Evolutionary conservation across 768 basidiomycete species (phyloP).

Genomic region (Neoboletus magnificus): DNA sequence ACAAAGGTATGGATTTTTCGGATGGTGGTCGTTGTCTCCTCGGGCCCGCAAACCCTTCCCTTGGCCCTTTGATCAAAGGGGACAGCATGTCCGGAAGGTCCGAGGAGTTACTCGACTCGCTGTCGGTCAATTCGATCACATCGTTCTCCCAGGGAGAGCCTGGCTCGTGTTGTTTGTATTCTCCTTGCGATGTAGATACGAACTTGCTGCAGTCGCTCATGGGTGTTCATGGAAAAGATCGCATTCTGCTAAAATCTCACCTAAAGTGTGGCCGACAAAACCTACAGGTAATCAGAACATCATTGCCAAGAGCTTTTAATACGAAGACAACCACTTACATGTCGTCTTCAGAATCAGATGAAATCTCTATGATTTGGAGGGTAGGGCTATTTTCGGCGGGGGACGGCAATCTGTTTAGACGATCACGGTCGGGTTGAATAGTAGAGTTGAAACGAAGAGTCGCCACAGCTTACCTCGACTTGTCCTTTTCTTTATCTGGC

Average conservation of each 20-base stretch:
- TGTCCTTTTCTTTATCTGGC: slow-evolving; percentile 51
- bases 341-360: slow-evolving; percentile 45
- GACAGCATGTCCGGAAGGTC: slow-evolving; percentile 25
- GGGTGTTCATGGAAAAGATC: neutral
- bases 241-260: slow-evolving; percentile 7
- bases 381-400: neutral
- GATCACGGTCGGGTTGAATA: neutral
- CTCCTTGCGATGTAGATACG: neutral
- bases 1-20: slow-evolving; percentile 19
- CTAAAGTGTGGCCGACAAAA: slow-evolving; percentile 4
- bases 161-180: neutral
- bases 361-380: slow-evolving; percentile 51
- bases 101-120: slow-evolving; percentile 19
- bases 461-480: slow-evolving; percentile 27
- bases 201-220: slow-evolving; percentile 6
- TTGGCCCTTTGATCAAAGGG: slow-evolving; percentile 19
- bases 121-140: slow-evolving; percentile 32
- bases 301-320: neutral
- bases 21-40: slow-evolving; percentile 7
- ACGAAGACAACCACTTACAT: slow-evolving; percentile 22
- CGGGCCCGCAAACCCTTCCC: neutral
- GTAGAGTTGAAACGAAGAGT: neutral
- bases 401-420: neutral
- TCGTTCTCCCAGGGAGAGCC: slow-evolving; percentile 4
- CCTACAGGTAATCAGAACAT: neutral